Evolutionary conservation across 1,139 yeast species (phyloP), one percentile per base, ranked within the genome.

Genomic region (Magnusiomyces suaveolens): DNA sequence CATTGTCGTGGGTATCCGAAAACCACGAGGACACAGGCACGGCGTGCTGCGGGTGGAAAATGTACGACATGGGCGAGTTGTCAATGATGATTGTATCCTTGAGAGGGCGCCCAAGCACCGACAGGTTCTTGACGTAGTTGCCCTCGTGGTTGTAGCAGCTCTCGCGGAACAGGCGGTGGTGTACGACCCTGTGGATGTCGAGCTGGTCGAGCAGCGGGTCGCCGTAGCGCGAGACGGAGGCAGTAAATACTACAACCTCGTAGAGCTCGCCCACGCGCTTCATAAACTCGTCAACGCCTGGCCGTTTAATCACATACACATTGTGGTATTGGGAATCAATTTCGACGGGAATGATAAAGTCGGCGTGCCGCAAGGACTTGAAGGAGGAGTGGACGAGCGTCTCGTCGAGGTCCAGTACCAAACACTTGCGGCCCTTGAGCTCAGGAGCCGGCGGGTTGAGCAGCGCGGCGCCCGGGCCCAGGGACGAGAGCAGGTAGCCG

Each of bases 21-120:
- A 94, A 92, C 99, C 99, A 92, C 69, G 94, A 83, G 60, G 96
- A 87, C 38, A 92, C 87, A n/a, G 99, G 99, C 46, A 94, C 85
- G 16, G 97, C 95, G 73, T 92, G 97, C 67, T 88, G 95, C 25
- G 98, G 98, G 68, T 92, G 98, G 76, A 92, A 87, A 55, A 90
- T 83, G 69, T 94, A 92, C 16, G 96, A 87, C 4, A 97, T 96
- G 1, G 99, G 98, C 1, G 97, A 89, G 71, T 92, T 92, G 73
- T 92, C 99, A 62, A 92, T 83, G 62, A 92, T 94, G 56, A 92
- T 89, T 49, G 86, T 76, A 61, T 90, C 96, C 58, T 78, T 73
- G 59, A 94, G 75, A 1, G 97, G 96, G 63, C 99, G 78, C 3
- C 99, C 99, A 62, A 92, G 81, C 69, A 88, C 97, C 3, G 95